phyloP scores from a whole-genome alignment of 352 stramenopile genomes.

The Pythium oligandrum region DNA sequence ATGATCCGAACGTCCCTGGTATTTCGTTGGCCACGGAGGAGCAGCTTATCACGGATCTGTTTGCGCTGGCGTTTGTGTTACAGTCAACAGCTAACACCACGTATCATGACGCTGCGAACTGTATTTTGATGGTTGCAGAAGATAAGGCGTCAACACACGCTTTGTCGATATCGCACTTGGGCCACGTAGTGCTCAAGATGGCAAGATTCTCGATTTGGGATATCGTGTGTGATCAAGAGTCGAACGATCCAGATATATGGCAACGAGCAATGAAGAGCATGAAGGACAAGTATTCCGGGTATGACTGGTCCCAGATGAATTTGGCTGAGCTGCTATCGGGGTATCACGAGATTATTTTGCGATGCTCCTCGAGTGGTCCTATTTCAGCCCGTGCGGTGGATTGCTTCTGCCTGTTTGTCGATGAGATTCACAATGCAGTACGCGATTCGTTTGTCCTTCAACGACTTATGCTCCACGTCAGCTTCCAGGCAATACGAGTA shows the following conservation, averaged over 20 bases:
- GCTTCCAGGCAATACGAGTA: constrained; percentile 59
- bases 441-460: constrained; percentile 39
- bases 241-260: constrained; percentile 32
- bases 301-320: constrained; percentile 62
- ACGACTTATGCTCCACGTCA: constrained; percentile 62
- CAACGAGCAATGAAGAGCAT: constrained; percentile 45
- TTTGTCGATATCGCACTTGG: constrained; percentile 49
- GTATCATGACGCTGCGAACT: constrained; percentile 8
- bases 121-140: constrained; percentile 47
- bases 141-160: constrained; percentile 29
- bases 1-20: no score
- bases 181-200: constrained; percentile 66
- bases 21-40: constrained; percentile 15
- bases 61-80: constrained; percentile 64
- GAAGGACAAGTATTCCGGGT: constrained; percentile 62
- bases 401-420: constrained; percentile 63
- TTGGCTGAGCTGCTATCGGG: constrained; percentile 50
- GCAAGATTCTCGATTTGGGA: constrained; percentile 55
- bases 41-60: constrained; percentile 65
- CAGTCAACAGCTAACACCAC: constrained; percentile 11
- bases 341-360: constrained; percentile 57
- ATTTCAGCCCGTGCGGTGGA: constrained; percentile 49
- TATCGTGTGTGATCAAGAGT: constrained; percentile 17
- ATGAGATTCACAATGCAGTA: constrained; percentile 36
- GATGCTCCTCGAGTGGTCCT: constrained; percentile 29